Percentiles rank a stretch among this genome's conserved stretches.
Conservation (phyloP, 2,329 filamentous ascomycete genomes). For the Stagonosporopsis chrysanthemi region DNA sequence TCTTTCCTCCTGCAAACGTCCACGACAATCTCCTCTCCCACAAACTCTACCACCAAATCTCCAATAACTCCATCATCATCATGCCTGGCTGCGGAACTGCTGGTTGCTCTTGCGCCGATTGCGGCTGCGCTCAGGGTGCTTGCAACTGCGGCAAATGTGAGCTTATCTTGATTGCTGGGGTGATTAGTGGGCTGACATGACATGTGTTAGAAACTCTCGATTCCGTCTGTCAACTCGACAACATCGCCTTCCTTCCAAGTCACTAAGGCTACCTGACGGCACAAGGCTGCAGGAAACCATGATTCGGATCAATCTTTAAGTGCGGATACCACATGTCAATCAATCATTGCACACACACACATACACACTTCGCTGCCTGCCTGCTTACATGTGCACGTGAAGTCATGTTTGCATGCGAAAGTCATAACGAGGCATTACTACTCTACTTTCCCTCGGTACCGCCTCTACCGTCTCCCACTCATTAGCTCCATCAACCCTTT, state of each 20-base stretch:
- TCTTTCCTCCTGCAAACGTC: slow-evolving; percentile 6
- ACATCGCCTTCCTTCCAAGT: background rate
- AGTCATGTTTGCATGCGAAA: background rate
- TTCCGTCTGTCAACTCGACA: background rate
- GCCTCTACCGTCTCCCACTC: slow-evolving; percentile 33
- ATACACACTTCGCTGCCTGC: background rate
- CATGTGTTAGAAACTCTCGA: slow-evolving; percentile 6
- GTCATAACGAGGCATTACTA: slow-evolving; percentile 15
- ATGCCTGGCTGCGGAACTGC: slow-evolving; percentile 48
- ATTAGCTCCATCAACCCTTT: slow-evolving; percentile 62
- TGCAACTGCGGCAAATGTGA: slow-evolving; percentile 40
- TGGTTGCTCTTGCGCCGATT: slow-evolving; percentile 46
- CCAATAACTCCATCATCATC: slow-evolving; percentile 24
- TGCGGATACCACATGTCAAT: slow-evolving; percentile 8
- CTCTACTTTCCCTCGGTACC: background rate
- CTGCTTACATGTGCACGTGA: slow-evolving; percentile 5
- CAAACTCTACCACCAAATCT: slow-evolving; percentile 11
- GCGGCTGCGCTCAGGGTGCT: slow-evolving; percentile 41
- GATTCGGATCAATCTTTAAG: slow-evolving; percentile 1
- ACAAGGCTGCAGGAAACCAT: background rate
- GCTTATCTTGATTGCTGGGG: background rate
- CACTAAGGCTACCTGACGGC: slow-evolving; percentile 9
- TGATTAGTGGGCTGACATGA: background rate
- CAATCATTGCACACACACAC: slow-evolving; percentile 8
- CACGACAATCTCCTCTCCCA: slow-evolving; percentile 8